phyloP scores from a whole-genome alignment of 257 asterid genomes.

The Rauvolfia tetraphylla region DNA sequence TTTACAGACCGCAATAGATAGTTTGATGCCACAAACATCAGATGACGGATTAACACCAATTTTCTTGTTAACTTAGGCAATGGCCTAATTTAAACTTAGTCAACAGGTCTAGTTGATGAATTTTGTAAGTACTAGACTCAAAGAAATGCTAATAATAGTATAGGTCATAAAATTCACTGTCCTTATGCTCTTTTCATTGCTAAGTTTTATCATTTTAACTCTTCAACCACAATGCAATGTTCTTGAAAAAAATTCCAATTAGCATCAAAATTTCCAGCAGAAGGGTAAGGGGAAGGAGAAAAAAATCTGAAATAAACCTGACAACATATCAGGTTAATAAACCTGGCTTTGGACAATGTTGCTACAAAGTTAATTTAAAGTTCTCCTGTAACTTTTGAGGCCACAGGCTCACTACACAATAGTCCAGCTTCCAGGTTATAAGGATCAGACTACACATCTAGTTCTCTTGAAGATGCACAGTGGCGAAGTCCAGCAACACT shows the following conservation, averaged over 20 bases:
- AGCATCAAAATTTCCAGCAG: not conserved
- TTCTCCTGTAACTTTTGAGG: not conserved
- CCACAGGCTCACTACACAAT: not conserved
- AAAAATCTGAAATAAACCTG: not conserved
- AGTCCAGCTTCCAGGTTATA: not conserved
- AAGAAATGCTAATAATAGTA: not conserved
- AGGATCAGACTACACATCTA: not conserved
- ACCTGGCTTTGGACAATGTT: not conserved
- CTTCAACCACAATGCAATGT: not conserved
- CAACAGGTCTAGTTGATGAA: not conserved
- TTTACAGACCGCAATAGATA: not conserved
- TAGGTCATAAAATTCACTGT: not conserved
- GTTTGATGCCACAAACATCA: not conserved
- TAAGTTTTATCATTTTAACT: not conserved
- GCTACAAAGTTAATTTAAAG: not conserved
- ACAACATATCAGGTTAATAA: not conserved
- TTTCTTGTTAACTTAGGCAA: not conserved
- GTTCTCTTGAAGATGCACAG: not conserved
- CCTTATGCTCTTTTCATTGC: not conserved
- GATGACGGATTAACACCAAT: not conserved
- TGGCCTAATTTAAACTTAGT: not conserved
- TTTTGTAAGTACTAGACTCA: not conserved
- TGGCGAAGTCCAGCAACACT: not conserved
- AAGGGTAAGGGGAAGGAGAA: not conserved
- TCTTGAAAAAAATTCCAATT: not conserved